Base-by-base conservation (phyloP, 1,139 yeast species). In the Nakaseomyces kungkrabaensis region DNA sequence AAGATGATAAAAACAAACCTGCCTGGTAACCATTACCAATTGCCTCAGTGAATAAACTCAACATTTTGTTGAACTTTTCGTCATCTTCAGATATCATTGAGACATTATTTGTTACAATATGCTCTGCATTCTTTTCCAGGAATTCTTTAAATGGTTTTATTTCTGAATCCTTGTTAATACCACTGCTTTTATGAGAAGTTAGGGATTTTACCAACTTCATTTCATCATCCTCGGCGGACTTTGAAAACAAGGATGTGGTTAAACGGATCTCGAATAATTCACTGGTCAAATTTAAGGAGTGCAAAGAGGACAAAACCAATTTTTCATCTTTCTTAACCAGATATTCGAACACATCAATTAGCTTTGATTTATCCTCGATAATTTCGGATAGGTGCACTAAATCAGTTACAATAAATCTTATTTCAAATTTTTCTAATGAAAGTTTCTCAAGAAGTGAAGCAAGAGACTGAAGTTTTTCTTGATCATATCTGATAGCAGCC, bases 191-290 rank as follows among this genome's bases (percentile, higher is more conserved):
- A 41, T 41, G 44, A 32, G 47, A 34, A n/a, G 41, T 45, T 25
- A 45, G 25, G 11, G 36, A 22, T 22, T 45, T 45, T 5, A 43
- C 31, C 13, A 47, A 37, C 29, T 47, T 25, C 26, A 66, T 61
- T 37, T 63, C 57, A 24, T 66, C 67, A 32, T 66, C 69, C 10
- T 48, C 51, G 43, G 56, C 45, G 17, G 57, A 59, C 11, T 55
- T 47, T 1, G 61, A 52, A 32, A 68, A 64, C 51, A 83, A 69
- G 1, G 88, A 80, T 1, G 82, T 73, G 69, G 85, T 84, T 48
- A 86, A 70, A 52, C 75, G 72, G 73, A 86, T 76, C 68, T 87
- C 96, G 56, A 87, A 74, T 11, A 77, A 73, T 38, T 77, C 77
- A 24, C 82, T 56, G 34, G 72, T 69, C 43, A 79, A 56, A 27